Conservation (phyloP, 805 yeast genomes). For the Nakazawaea ernobii region DNA sequence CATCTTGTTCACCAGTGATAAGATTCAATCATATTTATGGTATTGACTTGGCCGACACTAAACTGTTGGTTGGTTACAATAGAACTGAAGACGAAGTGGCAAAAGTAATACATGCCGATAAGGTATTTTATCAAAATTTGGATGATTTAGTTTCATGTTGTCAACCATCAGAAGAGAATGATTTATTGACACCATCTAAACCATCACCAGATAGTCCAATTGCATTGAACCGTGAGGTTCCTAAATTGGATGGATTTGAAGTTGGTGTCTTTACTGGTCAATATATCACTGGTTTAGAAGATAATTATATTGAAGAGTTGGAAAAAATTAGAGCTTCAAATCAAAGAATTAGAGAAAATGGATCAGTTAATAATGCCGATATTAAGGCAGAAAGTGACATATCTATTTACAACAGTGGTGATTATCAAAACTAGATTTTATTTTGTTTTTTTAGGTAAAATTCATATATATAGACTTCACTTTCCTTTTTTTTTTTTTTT, state of each 20-base stretch:
- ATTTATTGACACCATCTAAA: background rate
- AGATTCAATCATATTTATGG: conserved; percentile 95
- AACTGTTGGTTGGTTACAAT: conserved; percentile 85
- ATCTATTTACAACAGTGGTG: conserved; percentile 53
- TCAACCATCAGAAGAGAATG: conserved; percentile 18
- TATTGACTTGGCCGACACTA: conserved; percentile 93
- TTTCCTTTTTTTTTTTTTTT: too few relatives aligned
- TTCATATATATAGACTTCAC: too few relatives aligned
- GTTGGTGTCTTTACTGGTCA: conserved; percentile 95
- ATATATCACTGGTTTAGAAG: conserved; percentile 92
- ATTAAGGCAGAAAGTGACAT: conserved; percentile 74
- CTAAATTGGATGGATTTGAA: conserved; percentile 62
- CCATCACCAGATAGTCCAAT: conserved; percentile 18
- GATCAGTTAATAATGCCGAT: conserved; percentile 43
- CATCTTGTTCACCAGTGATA: conserved; percentile 98
- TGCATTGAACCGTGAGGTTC: conserved; percentile 11
- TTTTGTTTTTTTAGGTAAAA: too few relatives aligned
- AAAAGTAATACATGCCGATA: conserved; percentile 79
- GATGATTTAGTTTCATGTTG: conserved; percentile 83
- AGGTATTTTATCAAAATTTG: conserved; percentile 81
- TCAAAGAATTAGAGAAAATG: conserved; percentile 44
- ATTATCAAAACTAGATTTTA: conserved; percentile 27
- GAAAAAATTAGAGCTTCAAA: conserved; percentile 80
- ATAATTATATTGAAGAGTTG: conserved; percentile 71
- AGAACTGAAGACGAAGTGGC: conserved; percentile 74